Percentiles rank a stretch among this genome's conserved stretches.
phyloP scores from a whole-genome alignment of 345 rosid genomes.

The Lepidium didymum region DNA sequence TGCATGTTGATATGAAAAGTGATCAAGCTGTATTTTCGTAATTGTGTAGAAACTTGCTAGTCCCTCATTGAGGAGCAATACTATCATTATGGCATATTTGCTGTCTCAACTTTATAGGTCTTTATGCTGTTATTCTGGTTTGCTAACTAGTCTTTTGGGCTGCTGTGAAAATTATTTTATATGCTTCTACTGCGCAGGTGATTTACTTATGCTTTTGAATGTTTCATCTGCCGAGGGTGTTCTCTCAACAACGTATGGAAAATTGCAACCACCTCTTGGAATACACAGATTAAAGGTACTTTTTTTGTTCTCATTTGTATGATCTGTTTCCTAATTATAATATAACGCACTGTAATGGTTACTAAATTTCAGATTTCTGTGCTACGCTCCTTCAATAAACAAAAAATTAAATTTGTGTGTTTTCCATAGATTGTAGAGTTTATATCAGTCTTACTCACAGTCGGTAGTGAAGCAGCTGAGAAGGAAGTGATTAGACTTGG shows the following conservation, averaged over 20 bases:
- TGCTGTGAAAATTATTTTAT: background rate
- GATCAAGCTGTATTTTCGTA: background rate
- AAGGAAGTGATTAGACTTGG: constrained; percentile 71
- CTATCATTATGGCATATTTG: background rate
- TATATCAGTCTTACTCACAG: constrained; percentile 69
- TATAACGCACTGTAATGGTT: background rate
- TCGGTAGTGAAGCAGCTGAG: constrained; percentile 81
- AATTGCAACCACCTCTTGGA: constrained; percentile 91
- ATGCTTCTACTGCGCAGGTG: constrained; percentile 45
- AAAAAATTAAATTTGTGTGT: constrained; percentile 7
- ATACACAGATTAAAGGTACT: constrained; percentile 85
- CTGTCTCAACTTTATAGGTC: background rate
- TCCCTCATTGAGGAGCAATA: background rate
- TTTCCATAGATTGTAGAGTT: constrained; percentile 80
- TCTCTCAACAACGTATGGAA: constrained; percentile 77
- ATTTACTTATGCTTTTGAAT: constrained; percentile 73
- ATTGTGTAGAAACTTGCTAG: background rate
- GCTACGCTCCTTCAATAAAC: background rate
- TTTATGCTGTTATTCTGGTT: constrained; percentile 1
- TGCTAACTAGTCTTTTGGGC: background rate
- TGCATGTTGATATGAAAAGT: constrained; percentile 1
- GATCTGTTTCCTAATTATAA: background rate
- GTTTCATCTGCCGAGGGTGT: constrained; percentile 50
- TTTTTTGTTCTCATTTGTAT: background rate
- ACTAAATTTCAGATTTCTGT: background rate